A percentile compares a stretch with the other conserved stretches of the same genome.
Evolutionary conservation across 2,329 filamentous ascomycete species (phyloP).

Genomic region (Penicillium sp.): DNA sequence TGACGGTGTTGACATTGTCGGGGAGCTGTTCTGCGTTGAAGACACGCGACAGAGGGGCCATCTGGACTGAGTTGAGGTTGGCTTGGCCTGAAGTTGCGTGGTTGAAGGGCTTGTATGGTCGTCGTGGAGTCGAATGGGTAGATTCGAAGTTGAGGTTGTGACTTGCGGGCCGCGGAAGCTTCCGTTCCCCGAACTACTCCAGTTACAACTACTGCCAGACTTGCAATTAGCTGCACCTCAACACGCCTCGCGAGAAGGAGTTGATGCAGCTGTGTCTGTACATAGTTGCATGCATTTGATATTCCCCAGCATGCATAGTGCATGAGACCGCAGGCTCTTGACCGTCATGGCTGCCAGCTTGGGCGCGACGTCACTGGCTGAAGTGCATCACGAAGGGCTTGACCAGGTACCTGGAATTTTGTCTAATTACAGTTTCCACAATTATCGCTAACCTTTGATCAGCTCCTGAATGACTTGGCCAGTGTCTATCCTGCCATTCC

Average conservation of each 20-base stretch:
- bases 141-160: neutral
- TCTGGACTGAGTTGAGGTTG: constrained; percentile 29
- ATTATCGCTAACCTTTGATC: neutral
- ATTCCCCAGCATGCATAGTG: constrained; percentile 48
- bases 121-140: constrained; percentile 1
- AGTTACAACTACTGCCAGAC: neutral
- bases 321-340: constrained; percentile 44
- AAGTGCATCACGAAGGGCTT: constrained; percentile 53
- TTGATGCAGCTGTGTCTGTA: neutral
- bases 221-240: neutral
- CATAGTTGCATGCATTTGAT: neutral
- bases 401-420: constrained; percentile 47
- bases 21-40: constrained; percentile 53
- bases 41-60: constrained; percentile 61
- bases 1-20: constrained; percentile 51
- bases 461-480: constrained; percentile 35
- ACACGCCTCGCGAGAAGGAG: neutral
- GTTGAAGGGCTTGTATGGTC: neutral
- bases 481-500: constrained; percentile 27
- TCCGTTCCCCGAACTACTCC: constrained; percentile 7
- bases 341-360: constrained; percentile 44
- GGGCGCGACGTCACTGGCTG: constrained; percentile 56
- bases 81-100: too few species aligned
- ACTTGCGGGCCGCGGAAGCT: neutral
- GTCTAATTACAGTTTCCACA: constrained; percentile 16